Evolutionary conservation across 441 rosid genomes (phyloP).

Genomic region (Dalechampia spathulata): DNA sequence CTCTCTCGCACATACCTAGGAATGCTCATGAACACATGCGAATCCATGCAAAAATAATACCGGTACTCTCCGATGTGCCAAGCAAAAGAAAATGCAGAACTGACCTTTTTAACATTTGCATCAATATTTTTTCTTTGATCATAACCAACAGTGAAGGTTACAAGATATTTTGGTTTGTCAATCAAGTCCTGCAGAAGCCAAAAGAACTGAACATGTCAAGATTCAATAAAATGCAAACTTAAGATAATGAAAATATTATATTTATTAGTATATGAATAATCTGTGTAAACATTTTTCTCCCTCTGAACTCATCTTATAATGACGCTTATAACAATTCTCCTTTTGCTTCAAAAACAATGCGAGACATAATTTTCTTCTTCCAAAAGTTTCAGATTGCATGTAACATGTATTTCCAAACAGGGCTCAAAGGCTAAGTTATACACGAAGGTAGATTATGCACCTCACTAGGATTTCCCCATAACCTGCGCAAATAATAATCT

Average conservation of each 20-base stretch:
- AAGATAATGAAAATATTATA: no score
- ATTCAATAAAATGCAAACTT: no score
- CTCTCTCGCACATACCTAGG: not conserved
- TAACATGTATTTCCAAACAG: not conserved
- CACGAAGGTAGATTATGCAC: slow-evolving; percentile 27
- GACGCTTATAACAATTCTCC: no score
- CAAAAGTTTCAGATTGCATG: no score
- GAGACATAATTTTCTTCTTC: no score
- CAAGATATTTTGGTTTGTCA: slow-evolving; percentile 66
- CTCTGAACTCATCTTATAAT: no score
- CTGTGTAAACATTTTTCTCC: no score
- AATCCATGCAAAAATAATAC: not conserved
- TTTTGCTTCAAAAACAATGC: no score
- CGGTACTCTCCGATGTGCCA: no score
- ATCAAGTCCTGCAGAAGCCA: slow-evolving; percentile 66
- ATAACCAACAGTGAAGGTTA: slow-evolving; percentile 88
- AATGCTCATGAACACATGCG: not conserved
- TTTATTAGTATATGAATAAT: no score
- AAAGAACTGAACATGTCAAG: slow-evolving; percentile 13
- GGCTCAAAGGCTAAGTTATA: not conserved
- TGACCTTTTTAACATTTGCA: slow-evolving; percentile 84
- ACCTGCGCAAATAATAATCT: slow-evolving; percentile 74
- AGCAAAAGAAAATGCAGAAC: no score
- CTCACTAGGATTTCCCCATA: slow-evolving; percentile 81
- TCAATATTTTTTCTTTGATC: slow-evolving; percentile 71